Evolutionary conservation across 495 filamentous ascomycete genomes (phyloP).

Genomic region (Tuber brumale): DNA sequence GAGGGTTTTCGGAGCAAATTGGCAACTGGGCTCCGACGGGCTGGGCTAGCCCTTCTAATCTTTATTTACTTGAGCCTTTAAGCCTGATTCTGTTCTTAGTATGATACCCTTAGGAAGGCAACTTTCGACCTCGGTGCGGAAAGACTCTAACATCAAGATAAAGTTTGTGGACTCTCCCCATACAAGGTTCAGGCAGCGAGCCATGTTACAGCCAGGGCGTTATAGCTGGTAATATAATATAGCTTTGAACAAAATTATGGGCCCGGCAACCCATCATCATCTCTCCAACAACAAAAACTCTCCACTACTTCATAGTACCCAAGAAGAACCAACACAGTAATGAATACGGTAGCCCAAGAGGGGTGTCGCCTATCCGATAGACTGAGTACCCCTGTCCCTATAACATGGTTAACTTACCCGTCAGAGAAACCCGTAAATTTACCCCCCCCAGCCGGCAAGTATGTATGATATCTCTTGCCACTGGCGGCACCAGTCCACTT

Average conservation of each 20-base stretch:
- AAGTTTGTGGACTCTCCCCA: neutral
- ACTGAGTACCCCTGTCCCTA: neutral
- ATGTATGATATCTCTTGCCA: neutral
- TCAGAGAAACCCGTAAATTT: neutral
- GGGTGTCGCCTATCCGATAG: neutral
- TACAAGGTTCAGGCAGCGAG: neutral
- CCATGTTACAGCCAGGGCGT: neutral
- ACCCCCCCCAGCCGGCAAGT: neutral
- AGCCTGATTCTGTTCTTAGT: neutral
- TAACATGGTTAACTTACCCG: neutral
- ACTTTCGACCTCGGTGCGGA: neutral
- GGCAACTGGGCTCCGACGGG: neutral
- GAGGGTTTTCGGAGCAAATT: neutral
- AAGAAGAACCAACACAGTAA: neutral
- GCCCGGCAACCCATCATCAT: neutral
- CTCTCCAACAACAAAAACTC: neutral
- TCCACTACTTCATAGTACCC: neutral
- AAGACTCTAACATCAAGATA: neutral
- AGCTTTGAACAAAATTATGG: neutral
- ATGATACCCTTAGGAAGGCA: neutral
- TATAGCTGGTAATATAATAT: too few species aligned
- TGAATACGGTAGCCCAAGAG: neutral
- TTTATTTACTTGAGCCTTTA: neutral
- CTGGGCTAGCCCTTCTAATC: neutral
- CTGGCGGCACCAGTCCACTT: neutral